Evolutionary conservation across 2,329 filamentous ascomycete genomes (phyloP).

Genomic region (Akanthomyces muscarius): DNA sequence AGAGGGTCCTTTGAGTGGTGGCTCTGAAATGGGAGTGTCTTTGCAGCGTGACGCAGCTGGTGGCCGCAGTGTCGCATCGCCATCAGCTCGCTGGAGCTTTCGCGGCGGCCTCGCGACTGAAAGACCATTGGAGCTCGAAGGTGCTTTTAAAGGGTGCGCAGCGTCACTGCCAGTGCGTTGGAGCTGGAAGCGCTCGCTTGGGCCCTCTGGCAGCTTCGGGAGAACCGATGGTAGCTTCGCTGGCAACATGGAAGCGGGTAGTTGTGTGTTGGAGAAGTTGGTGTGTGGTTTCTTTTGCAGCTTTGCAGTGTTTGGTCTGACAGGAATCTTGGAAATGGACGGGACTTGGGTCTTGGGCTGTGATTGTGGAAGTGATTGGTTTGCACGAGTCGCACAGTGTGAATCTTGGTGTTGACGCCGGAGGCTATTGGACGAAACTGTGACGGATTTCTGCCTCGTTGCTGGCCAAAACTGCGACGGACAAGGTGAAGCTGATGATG

Average conservation of each 20-base stretch:
- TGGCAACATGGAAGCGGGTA: constrained; percentile 25
- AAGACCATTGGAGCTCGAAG: background rate
- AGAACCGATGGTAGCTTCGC: constrained; percentile 37
- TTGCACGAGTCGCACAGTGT: background rate
- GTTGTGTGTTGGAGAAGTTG: constrained; percentile 29
- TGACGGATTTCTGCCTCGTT: constrained; percentile 15
- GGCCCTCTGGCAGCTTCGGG: constrained; percentile 49
- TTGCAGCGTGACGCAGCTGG: background rate
- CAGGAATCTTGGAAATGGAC: constrained; percentile 7
- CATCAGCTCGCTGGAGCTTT: constrained; percentile 15
- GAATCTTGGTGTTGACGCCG: constrained; percentile 7
- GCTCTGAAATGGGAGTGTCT: background rate
- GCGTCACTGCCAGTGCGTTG: background rate
- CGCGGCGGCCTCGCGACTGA: background rate
- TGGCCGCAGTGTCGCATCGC: background rate
- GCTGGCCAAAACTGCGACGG: constrained; percentile 10
- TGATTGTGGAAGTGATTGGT: background rate
- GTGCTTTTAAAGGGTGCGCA: background rate
- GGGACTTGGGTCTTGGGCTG: background rate
- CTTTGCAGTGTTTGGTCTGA: constrained; percentile 39
- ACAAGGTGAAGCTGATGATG: constrained; percentile 18
- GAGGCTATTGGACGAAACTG: background rate
- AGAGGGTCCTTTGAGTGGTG: background rate
- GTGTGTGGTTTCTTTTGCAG: constrained; percentile 38
- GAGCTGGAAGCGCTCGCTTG: constrained; percentile 33